These are phyloP conservation scores for Boechera divaricarpa DNA, from an alignment of 345 rosid species.

Conservation along the genomic window DNA sequence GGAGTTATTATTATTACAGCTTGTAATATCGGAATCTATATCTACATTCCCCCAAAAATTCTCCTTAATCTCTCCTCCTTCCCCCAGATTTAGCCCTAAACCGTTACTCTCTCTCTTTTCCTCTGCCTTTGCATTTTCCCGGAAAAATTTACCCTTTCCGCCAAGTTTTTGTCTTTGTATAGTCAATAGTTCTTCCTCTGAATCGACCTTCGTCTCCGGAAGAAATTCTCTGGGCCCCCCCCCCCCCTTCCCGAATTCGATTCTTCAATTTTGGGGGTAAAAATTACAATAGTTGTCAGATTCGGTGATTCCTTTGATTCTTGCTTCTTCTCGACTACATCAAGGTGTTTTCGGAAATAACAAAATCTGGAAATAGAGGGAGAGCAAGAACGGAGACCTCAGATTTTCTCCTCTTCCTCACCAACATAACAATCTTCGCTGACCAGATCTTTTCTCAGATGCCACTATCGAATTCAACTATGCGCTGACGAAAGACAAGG, in stretches of 20 bases:
- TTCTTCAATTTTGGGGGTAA: constrained; percentile 19
- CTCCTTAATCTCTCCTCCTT: constrained; percentile 18
- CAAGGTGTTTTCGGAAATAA: no score
- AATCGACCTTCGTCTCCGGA: constrained; percentile 5
- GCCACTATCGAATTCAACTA: constrained; percentile 12
- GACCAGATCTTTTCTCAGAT: constrained; percentile 32
- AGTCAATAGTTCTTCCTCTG: constrained; percentile 16
- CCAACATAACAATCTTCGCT: neutral
- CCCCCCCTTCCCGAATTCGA: neutral
- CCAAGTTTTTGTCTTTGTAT: neutral
- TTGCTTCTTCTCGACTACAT: constrained; percentile 34
- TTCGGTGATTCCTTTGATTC: constrained; percentile 35
- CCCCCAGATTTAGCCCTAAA: constrained; percentile 46
- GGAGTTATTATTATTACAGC: constrained; percentile 11
- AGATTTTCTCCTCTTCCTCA: constrained; percentile 8
- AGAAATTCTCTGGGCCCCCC: neutral
- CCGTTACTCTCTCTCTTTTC: constrained; percentile 38
- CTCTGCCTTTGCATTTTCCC: constrained; percentile 36
- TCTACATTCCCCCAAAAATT: neutral
- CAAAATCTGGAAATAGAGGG: neutral
- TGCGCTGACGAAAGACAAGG: constrained; percentile 14
- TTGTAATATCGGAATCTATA: constrained; percentile 34
- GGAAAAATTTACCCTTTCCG: constrained; percentile 23
- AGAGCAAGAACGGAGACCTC: constrained; percentile 21
- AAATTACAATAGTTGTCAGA: constrained; percentile 14